phyloP scores from a whole-genome alignment of 2,329 filamentous ascomycete genomes.

The Talaromyces sp. region DNA sequence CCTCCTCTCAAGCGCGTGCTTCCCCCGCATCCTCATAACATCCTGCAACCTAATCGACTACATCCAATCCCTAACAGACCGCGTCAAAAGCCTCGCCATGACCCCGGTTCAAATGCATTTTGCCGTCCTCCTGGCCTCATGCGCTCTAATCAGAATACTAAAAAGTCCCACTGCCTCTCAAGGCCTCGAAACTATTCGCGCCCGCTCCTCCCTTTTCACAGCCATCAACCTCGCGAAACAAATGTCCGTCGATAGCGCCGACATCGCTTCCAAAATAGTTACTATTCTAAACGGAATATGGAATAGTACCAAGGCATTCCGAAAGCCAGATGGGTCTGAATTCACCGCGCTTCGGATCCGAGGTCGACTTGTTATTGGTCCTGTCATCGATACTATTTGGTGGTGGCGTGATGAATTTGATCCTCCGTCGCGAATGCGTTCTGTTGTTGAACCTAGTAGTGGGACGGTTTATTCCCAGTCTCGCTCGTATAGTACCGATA shows the following conservation, averaged over 20 bases:
- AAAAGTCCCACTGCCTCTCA: conserved; percentile 34
- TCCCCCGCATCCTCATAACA: conserved; percentile 29
- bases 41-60: conserved; percentile 37
- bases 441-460: conserved; percentile 17
- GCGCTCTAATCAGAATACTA: conserved; percentile 41
- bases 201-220: conserved; percentile 37
- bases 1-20: conserved; percentile 28
- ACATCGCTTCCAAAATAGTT: conserved; percentile 37
- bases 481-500: conserved; percentile 9
- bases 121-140: conserved; percentile 34
- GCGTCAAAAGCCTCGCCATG: conserved; percentile 23
- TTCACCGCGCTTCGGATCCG: conserved; percentile 41
- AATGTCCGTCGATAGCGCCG: conserved; percentile 41
- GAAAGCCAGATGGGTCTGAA: conserved; percentile 40
- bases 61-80: conserved; percentile 27
- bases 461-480: conserved; percentile 17
- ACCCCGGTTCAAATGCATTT: conserved; percentile 34
- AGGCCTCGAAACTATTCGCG: conserved; percentile 38
- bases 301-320: conserved; percentile 46
- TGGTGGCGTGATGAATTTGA: conserved; percentile 50
- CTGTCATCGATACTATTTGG: conserved; percentile 44
- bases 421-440: conserved; percentile 21
- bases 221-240: conserved; percentile 43
- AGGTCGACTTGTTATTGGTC: conserved; percentile 41
- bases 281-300: conserved; percentile 41